phyloP scores from a whole-genome alignment of 73 alveolate genomes.

The Symbiodinium pilosum region DNA sequence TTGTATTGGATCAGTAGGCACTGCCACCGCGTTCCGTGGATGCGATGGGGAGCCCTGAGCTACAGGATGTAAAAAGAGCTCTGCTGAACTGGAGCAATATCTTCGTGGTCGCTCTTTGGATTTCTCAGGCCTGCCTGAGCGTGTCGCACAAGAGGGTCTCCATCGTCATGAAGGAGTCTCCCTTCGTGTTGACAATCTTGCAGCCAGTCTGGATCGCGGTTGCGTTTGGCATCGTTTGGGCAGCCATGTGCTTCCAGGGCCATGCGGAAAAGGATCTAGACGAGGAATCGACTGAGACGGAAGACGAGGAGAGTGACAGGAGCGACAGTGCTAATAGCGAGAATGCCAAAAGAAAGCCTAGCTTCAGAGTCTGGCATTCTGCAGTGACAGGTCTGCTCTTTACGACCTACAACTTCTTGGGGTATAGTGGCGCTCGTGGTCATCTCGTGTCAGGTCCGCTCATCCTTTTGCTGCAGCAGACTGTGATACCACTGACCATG shows the following conservation, averaged over 20 bases:
- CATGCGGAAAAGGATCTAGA: background rate
- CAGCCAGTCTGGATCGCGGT: constrained; percentile 35
- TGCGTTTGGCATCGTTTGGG: constrained; percentile 5
- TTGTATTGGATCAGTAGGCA: too few relatives aligned
- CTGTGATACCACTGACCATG: constrained; percentile 28
- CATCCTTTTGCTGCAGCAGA: constrained; percentile 15
- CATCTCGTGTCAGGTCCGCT: constrained; percentile 33
- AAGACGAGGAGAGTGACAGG: background rate
- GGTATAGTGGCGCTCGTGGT: constrained; percentile 21
- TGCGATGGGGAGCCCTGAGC: constrained; percentile 18
- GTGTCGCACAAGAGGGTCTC: constrained; percentile 36
- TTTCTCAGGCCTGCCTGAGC: constrained; percentile 39
- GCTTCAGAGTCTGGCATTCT: constrained; percentile 20
- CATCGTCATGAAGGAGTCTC: constrained; percentile 21
- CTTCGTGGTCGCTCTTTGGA: constrained; percentile 28
- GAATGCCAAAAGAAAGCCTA: background rate
- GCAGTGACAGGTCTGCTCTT: constrained; percentile 16
- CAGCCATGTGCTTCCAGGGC: constrained; percentile 8
- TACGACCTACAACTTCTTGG: constrained; percentile 35
- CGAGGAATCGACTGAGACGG: background rate
- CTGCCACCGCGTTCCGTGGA: background rate
- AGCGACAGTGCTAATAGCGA: background rate
- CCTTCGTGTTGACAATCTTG: constrained; percentile 10
- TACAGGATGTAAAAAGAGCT: constrained; percentile 4
- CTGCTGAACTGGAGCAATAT: constrained; percentile 11